Conservation (phyloP, 2,329 filamentous ascomycete species). For the Penicillium occitanis region DNA sequence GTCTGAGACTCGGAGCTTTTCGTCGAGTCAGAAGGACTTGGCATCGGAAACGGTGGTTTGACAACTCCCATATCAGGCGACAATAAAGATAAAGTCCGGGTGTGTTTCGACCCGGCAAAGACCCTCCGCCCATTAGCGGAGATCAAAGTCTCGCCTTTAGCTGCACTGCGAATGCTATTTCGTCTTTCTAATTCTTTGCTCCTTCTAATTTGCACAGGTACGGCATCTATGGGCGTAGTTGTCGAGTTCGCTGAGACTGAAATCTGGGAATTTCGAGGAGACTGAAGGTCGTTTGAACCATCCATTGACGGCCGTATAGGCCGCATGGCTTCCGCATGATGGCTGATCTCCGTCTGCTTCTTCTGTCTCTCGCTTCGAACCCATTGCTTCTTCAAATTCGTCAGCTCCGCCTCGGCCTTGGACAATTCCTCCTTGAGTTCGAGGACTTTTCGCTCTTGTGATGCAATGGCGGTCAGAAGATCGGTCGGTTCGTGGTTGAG, state of each 20-base stretch:
- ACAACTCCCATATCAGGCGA: constrained; percentile 54
- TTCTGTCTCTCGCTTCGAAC: constrained; percentile 71
- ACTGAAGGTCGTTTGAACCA: constrained; percentile 1
- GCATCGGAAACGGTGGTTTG: constrained; percentile 22
- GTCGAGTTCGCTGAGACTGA: background rate
- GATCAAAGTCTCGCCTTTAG: constrained; percentile 33
- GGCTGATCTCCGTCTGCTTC: constrained; percentile 67
- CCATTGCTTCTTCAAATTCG: constrained; percentile 79
- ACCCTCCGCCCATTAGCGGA: constrained; percentile 57
- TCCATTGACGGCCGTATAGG: constrained; percentile 41
- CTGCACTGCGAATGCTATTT: constrained; percentile 61
- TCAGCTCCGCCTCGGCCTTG: constrained; percentile 75
- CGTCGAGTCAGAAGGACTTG: constrained; percentile 23
- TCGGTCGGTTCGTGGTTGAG: constrained; percentile 56
- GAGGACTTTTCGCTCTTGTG: constrained; percentile 85
- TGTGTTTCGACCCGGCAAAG: constrained; percentile 64
- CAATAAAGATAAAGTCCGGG: constrained; percentile 73
- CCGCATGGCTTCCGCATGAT: constrained; percentile 60
- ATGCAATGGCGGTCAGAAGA: constrained; percentile 85
- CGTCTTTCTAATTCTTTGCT: constrained; percentile 69
- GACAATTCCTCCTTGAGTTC: constrained; percentile 88
- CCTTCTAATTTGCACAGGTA: constrained; percentile 33
- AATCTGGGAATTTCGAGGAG: constrained; percentile 1
- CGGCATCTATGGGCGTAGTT: background rate
- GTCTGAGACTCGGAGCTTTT: constrained; percentile 29